phyloP scores from a whole-genome alignment of 352 stramenopile species.

The Pythium dissotocum region DNA sequence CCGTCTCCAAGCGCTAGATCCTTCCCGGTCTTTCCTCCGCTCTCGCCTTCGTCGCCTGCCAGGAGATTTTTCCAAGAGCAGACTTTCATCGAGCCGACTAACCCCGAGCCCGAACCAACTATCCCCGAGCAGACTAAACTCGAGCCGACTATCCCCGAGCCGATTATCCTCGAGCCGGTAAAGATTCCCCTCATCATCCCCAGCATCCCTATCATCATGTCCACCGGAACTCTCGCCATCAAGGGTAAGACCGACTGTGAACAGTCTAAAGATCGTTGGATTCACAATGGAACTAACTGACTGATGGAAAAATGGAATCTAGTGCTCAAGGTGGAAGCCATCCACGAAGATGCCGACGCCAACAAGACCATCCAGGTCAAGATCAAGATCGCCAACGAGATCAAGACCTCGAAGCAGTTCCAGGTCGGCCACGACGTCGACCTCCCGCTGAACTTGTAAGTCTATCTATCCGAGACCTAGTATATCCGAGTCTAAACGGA shows the following conservation, averaged over 20 bases:
- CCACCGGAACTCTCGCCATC: conserved; percentile 21
- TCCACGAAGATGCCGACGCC: conserved; percentile 10
- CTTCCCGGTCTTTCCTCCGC: not conserved
- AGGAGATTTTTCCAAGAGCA: not conserved
- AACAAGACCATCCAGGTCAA: conserved; percentile 17
- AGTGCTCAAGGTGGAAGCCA: conserved; percentile 5
- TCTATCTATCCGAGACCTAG: conserved; percentile 3
- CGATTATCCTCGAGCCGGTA: not conserved
- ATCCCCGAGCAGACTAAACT: too few species aligned
- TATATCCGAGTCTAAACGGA: not conserved
- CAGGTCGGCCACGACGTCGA: conserved; percentile 28
- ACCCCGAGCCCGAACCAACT: too few species aligned
- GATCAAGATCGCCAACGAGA: conserved; percentile 17
- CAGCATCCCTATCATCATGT: conserved; percentile 12
- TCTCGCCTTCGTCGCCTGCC: too few species aligned
- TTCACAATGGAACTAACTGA: not conserved
- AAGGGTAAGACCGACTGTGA: conserved; percentile 14
- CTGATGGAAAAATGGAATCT: not conserved
- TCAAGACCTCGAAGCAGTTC: conserved; percentile 23
- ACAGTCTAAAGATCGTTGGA: not conserved
- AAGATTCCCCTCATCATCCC: not conserved
- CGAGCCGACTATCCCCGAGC: too few species aligned
- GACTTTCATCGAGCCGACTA: too few species aligned
- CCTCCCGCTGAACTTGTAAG: conserved; percentile 48
- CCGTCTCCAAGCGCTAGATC: not conserved